Base-by-base conservation (phyloP, 2,329 filamentous ascomycete species). In the Aureobasidium sp. region DNA sequence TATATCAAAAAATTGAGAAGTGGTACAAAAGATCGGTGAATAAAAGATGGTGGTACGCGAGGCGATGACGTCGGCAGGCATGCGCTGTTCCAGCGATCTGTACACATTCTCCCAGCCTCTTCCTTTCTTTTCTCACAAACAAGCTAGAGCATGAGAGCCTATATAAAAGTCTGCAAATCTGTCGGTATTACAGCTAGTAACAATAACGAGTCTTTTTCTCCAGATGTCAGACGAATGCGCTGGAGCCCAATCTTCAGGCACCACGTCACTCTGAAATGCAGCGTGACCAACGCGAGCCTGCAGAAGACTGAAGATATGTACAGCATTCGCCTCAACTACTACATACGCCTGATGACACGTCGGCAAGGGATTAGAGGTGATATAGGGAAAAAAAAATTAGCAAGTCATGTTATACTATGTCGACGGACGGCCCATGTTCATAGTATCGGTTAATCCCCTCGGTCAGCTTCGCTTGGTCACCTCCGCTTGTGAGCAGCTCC, bases 11-110 rank as follows among this genome's bases (percentile, higher is more conserved):
- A 51, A 17, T 23, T 56, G 8, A 58, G 20, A 58, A 47, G 55
- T 58, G 9, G 55, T 58, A 58, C 55, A 37, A 44, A 58, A 58
- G 41, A 58, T 58, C 55, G 55, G 55, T 58, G 55, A 58, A 34
- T 17, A 58, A 37, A 46, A 46, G 55, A 23, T 58, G 13, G 42
- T 58, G 55, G 47, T 58, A 37, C 42, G 41, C 55, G 42, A 58
- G 42, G 9, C 39, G 9, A 58, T 58, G 55, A 58, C 42, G 55
- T 58, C 29, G 27, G 23, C 41, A 34, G 51, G 51, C 51, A 46
- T 32, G 27, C 39, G 37, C 52, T 29, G 10, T 56, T 42, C 20
- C 55, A 47, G 55, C 41, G 41, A 47, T 20, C 15, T 58, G 53
- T 46, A 37, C 41, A 58, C 44, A 50, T 27, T 37, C 37, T 58